Base-by-base conservation (phyloP, 176 grass and related monocot genomes). In the Miscanthus lutarioriparius region DNA sequence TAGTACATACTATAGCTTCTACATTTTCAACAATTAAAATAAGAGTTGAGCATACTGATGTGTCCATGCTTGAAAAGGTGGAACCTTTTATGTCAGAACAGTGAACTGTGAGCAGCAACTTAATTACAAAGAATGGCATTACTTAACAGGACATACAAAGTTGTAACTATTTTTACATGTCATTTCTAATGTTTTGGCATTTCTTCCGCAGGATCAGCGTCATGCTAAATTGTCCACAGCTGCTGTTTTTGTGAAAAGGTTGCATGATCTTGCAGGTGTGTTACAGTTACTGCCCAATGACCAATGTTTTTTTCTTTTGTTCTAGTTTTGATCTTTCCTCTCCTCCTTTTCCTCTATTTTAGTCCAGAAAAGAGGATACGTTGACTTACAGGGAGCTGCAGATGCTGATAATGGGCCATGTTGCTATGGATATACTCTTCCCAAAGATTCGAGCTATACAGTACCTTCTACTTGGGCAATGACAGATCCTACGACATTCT, bases 181-280 rank as follows among this genome's bases (percentile, higher is more conserved):
- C 44, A 27, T 78, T 15, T 78, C 56, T 86, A 78, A 85, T 87
- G 27, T 89, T 78, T 69, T 83, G 49, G 11, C 76, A 83, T 86
- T 28, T 59, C 36, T 72, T 58, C 37, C 48, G 58, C 81, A 99
- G 93, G 96, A 99, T 19, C 90, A 92, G 84, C 79, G 88, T 10
- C 88, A 89, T 67, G 78, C 80, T 75, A 98, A 87, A 85, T 78
- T 98, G 67, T 93, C 87, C 38, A 89, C 81, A 35, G 94, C 94
- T 91, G 94, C 91, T 91, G 95, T 90, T 74, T 89, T 98, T 71
- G 91, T 98, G 75, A 91, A 80, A 45, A 94, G 84, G 80, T 70
- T 98, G 44, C 96, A 98, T 86, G 87, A 98, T 56, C 87, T 98
- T 88, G 88, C 96, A 93, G 96, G 96, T 98, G n/a, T 68, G 48